Base-by-base conservation (phyloP, 116 monocot species). In the Papilionanthe hybrid region DNA sequence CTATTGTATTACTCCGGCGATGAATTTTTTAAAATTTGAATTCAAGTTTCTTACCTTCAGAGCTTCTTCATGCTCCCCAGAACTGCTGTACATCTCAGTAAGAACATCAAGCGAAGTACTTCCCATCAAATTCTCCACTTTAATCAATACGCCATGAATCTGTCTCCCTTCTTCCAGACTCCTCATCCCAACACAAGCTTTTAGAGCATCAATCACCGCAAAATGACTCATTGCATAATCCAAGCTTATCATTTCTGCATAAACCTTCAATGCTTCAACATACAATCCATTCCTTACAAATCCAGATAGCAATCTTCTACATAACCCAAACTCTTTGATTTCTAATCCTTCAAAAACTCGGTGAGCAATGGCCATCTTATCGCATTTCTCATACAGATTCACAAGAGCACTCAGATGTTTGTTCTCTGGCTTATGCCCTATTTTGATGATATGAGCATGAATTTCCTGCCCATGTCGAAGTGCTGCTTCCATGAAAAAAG, bases 361-460 rank as follows among this genome's bases (percentile, higher is more conserved):
- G 13, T 78, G 48, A 5, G 85, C 85, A 32, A 13, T 47, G 23
- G 17, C 25, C 78, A 81, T 63, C 75, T 65, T 81, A 41, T 78
- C 78, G 49, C 85, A 81, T 65, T 42, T 81, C 23, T 65, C 74
- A 28, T 85, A 85, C 78, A 85, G 47, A 7, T 66, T 78, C 8
- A 75, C 53, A 7, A 81, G 73, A 4, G 53, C 30, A 0, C 41
- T 55, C 32, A 78, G 65, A 12, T 77, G 56, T 66, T 84, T 89
- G 29, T 55, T 37, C 13, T 80, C 83, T 12, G 80, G 80, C 15
- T 75, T 53, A 55, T 79, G 27, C 32, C 80, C 78, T 18, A 71
- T 65, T 55, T 81, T 85, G 29, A 85, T 81, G 42, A 85, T 78
- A 57, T 78, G 85, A 7, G 85, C 81, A 69, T 85, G 85, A 9